phyloP scores from a whole-genome alignment of 1,139 yeast genomes.

The Saccharomyces hybrid region DNA sequence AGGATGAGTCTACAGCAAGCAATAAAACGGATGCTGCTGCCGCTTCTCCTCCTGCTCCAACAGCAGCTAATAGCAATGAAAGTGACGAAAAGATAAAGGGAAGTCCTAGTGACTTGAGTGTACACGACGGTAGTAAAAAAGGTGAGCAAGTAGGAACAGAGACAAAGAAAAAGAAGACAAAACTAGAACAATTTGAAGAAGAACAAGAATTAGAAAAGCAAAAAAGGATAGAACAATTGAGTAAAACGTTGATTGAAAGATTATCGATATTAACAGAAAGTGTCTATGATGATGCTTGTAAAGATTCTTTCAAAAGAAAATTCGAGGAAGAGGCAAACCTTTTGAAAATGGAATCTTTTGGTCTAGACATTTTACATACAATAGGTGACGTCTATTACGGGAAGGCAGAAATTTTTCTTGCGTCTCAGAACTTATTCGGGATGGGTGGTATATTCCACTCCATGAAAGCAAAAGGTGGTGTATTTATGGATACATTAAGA shows the following conservation, averaged over 20 bases:
- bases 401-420: conserved; percentile 52
- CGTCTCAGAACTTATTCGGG: conserved; percentile 69
- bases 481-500: conserved; percentile 75
- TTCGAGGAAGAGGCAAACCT: conserved; percentile 78
- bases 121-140: neutral
- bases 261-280: conserved; percentile 79
- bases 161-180: conserved; percentile 38
- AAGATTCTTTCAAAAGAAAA: conserved; percentile 60
- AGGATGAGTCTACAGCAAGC: conserved; percentile 4
- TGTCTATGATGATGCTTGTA: conserved; percentile 61
- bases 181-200: conserved; percentile 67
- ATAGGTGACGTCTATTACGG: conserved; percentile 71
- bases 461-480: conserved; percentile 78
- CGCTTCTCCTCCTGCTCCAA: neutral
- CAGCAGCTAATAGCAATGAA: neutral
- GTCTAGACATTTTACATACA: conserved; percentile 80
- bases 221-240: conserved; percentile 60
- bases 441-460: conserved; percentile 78
- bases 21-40: neutral
- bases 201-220: conserved; percentile 65
- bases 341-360: conserved; percentile 89
- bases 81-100: neutral
- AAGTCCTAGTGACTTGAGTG: neutral
- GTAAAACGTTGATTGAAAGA: conserved; percentile 55
- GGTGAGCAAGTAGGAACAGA: neutral